These are phyloP conservation scores for Colletotrichum lentis DNA, from an alignment of 2,329 filamentous ascomycete species.

Conservation along the genomic window DNA sequence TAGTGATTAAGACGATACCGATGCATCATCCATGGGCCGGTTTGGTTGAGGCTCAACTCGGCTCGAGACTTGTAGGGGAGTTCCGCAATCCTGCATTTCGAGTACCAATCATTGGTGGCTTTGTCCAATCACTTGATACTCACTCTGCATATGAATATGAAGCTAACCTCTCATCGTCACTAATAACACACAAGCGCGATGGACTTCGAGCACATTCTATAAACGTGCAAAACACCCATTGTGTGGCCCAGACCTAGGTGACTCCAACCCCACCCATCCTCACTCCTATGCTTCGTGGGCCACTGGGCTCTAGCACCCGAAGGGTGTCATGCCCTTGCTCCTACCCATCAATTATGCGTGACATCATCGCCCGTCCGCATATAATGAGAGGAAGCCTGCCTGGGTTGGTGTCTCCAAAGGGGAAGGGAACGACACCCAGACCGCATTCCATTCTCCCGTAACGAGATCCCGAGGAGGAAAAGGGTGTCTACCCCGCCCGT, in stretches of 20 bases:
- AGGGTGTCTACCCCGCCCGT: slow-evolving; percentile 22
- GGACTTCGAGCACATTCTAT: background rate
- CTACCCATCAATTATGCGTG: slow-evolving; percentile 13
- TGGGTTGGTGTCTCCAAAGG: slow-evolving; percentile 5
- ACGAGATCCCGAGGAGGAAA: background rate
- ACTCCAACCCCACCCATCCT: background rate
- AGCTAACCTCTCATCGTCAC: background rate
- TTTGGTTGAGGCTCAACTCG: slow-evolving; percentile 12
- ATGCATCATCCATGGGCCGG: background rate
- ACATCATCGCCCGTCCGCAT: slow-evolving; percentile 17
- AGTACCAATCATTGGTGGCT: too few relatives aligned
- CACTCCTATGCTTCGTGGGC: too few relatives aligned
- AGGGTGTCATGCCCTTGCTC: slow-evolving; percentile 1
- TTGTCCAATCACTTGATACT: background rate
- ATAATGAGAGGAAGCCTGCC: background rate
- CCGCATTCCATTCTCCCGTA: background rate
- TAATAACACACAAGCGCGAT: background rate
- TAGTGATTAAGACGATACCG: background rate
- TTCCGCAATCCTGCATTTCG: slow-evolving; percentile 5
- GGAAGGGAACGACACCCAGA: background rate
- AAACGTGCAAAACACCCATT: background rate
- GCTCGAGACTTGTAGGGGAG: background rate
- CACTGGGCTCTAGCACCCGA: background rate
- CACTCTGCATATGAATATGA: slow-evolving; percentile 1
- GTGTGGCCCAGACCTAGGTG: background rate